Evolutionary conservation across 306 rosid species (phyloP).

Genomic region (Psophocarpus tetragonolobus): DNA sequence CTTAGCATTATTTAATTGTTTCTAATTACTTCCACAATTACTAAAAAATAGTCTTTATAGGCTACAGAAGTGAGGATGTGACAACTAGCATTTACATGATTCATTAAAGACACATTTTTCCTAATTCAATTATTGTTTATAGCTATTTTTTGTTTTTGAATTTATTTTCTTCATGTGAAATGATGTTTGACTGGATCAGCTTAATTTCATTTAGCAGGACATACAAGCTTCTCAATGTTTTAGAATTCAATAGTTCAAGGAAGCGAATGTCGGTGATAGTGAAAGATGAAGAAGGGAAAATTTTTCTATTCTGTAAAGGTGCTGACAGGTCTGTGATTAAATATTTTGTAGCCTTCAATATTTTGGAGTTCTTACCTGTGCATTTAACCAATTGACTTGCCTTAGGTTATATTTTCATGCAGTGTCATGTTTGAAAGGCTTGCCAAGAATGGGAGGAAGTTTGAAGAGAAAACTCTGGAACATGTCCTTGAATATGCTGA

Average conservation of each 20-base stretch:
- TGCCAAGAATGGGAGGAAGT: conserved; percentile 54
- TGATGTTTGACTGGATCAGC: not conserved
- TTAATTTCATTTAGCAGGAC: conserved; percentile 47
- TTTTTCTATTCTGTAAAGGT: conserved; percentile 73
- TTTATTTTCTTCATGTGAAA: conserved; percentile 11
- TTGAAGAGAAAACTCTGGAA: conserved; percentile 63
- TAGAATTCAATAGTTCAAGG: conserved; percentile 82
- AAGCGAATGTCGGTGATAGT: conserved; percentile 93
- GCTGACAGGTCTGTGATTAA: conserved; percentile 79
- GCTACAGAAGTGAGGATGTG: not conserved
- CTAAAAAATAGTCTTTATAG: not conserved
- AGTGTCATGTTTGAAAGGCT: conserved; percentile 95
- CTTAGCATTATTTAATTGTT: not conserved
- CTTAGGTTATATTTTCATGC: conserved; percentile 34
- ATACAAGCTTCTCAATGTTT: conserved; percentile 68
- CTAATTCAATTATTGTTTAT: not conserved
- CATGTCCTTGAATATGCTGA: conserved; percentile 72
- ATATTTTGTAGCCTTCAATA: not conserved
- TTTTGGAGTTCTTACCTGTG: conserved; percentile 15
- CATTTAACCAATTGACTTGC: conserved; percentile 22
- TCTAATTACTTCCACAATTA: not conserved
- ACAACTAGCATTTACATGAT: not conserved
- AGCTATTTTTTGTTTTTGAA: not conserved
- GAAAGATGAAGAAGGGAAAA: conserved; percentile 62
- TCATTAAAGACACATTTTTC: not conserved